These are phyloP conservation scores for Colletotrichum zoysiae DNA, from an alignment of 2,329 filamentous ascomycete genomes.

Conservation along the genomic window DNA sequence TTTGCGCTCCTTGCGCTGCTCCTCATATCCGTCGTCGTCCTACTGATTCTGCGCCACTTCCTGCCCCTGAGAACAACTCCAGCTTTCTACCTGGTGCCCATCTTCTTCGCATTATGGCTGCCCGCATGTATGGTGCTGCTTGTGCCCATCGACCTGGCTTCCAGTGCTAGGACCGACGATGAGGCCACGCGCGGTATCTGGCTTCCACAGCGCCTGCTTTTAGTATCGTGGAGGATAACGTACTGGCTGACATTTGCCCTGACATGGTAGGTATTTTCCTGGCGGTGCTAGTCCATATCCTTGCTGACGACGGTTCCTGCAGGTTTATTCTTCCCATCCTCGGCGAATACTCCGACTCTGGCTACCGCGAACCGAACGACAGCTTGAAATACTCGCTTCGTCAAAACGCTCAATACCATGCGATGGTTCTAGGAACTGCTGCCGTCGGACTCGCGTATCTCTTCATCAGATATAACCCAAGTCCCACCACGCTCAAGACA, in stretches of 20 bases:
- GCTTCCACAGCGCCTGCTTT: conserved; percentile 81
- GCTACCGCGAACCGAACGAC: conserved; percentile 87
- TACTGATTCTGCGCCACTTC: conserved; percentile 90
- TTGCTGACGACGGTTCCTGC: conserved; percentile 29
- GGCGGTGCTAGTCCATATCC: conserved; percentile 10
- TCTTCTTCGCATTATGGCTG: conserved; percentile 95
- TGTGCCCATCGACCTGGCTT: conserved; percentile 95
- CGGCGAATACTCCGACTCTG: conserved; percentile 94
- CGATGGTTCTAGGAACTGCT: conserved; percentile 79
- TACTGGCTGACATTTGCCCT: conserved; percentile 98
- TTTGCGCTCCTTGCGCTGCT: conserved; percentile 82
- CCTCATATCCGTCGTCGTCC: conserved; percentile 79
- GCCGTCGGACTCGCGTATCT: conserved; percentile 85
- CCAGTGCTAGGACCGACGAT: conserved; percentile 80
- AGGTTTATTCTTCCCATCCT: conserved; percentile 93
- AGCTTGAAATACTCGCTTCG: conserved; percentile 87
- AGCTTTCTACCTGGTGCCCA: conserved; percentile 88
- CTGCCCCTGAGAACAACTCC: conserved; percentile 91
- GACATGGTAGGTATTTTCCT: conserved; percentile 76
- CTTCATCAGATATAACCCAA: conserved; percentile 81
- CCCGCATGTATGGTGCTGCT: conserved; percentile 92
- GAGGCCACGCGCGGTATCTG: conserved; percentile 83
- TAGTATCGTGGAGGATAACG: conserved; percentile 93
- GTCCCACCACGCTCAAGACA: conserved; percentile 80
- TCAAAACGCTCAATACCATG: conserved; percentile 89